Conservation (phyloP, 2,329 filamentous ascomycete genomes). For the Arthroderma sp. region DNA sequence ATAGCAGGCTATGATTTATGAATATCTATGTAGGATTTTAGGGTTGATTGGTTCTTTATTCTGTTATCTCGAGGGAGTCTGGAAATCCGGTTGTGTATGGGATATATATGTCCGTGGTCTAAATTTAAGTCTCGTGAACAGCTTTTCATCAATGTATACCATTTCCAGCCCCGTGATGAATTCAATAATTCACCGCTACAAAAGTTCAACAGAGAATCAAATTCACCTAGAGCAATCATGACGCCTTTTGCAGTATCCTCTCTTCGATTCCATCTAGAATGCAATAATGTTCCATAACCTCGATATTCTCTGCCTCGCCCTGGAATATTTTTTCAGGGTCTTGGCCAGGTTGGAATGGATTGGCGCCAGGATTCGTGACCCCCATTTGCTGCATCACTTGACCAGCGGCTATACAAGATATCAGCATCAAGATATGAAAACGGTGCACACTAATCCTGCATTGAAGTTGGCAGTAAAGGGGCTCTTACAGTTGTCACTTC, state of each 20-base stretch:
- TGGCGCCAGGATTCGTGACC: slow-evolving; percentile 54
- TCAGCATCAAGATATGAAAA: neutral
- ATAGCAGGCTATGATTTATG: neutral
- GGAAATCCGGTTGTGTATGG: neutral
- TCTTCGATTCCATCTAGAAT: slow-evolving; percentile 81
- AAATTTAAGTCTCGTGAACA: neutral
- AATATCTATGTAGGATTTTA: neutral
- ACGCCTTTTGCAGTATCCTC: slow-evolving; percentile 52
- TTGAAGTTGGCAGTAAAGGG: neutral
- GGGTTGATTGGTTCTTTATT: neutral
- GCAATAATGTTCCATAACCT: slow-evolving; percentile 87
- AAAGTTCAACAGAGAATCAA: no score
- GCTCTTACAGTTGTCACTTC: slow-evolving; percentile 79
- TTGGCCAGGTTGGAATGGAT: slow-evolving; percentile 83
- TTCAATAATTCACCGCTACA: neutral
- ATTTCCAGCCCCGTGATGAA: neutral
- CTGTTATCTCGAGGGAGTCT: neutral
- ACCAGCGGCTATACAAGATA: slow-evolving; percentile 54
- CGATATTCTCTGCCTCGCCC: slow-evolving; percentile 86
- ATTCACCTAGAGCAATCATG: neutral
- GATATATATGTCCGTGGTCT: neutral
- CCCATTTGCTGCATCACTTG: slow-evolving; percentile 84
- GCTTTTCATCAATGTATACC: neutral
- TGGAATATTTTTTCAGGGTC: slow-evolving; percentile 94
- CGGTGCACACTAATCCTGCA: neutral